Conservation (phyloP, 148 eudicot species). For the Nepenthes gracilis region DNA sequence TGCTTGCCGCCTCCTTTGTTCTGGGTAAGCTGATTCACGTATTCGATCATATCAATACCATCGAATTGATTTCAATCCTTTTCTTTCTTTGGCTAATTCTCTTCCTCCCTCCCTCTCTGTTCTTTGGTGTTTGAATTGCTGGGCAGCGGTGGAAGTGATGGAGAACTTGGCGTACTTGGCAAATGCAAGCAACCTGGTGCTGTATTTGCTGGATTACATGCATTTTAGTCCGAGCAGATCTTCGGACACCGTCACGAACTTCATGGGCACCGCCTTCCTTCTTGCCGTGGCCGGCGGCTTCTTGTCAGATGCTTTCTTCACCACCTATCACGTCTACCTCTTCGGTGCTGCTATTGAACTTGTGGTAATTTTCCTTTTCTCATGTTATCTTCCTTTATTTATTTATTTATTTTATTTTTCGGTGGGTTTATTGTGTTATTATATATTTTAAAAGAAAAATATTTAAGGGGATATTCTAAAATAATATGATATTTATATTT, state of each 20-base stretch:
- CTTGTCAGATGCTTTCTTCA: slow-evolving; percentile 59
- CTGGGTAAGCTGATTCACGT: slow-evolving; percentile 16
- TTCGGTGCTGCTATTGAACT: slow-evolving; percentile 42
- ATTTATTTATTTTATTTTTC: not conserved
- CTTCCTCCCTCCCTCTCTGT: not conserved
- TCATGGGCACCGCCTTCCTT: slow-evolving; percentile 81
- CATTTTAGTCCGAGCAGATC: slow-evolving; percentile 47
- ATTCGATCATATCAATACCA: not conserved
- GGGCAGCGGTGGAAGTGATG: slow-evolving; percentile 46
- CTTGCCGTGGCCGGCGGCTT: slow-evolving; percentile 72
- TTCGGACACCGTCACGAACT: slow-evolving; percentile 58
- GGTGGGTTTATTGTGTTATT: not conserved
- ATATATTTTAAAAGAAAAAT: not conserved
- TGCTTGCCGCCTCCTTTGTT: slow-evolving; percentile 43
- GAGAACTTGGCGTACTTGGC: slow-evolving; percentile 74
- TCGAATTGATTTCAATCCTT: not conserved
- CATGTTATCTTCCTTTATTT: not conserved
- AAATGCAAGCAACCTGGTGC: slow-evolving; percentile 73
- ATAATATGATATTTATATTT: no score
- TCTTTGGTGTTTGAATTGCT: not conserved
- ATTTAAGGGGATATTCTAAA: not conserved
- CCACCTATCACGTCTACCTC: slow-evolving; percentile 45
- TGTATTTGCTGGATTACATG: slow-evolving; percentile 48
- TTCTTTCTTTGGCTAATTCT: not conserved
- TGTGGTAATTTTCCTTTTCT: slow-evolving; percentile 21